phyloP scores from a whole-genome alignment of 495 filamentous ascomycete genomes.

The Penicillium goetzii region DNA sequence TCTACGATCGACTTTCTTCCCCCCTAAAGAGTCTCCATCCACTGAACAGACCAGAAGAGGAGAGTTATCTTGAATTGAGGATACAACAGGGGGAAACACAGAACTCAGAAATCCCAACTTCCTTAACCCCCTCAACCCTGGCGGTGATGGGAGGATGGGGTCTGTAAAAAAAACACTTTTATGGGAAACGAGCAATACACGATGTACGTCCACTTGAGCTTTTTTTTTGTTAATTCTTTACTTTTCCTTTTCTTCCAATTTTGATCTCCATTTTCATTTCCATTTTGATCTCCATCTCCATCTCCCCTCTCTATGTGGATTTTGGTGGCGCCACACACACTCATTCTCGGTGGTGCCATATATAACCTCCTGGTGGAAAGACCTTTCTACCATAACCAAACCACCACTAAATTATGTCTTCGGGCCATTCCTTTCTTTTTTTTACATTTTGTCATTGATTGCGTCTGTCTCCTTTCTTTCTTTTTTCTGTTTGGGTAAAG shows the following conservation, averaged over 20 bases:
- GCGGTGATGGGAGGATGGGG: neutral
- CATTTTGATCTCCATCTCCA: neutral
- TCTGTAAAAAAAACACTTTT: constrained; percentile 5
- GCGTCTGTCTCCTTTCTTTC: neutral
- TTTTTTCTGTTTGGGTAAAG: neutral
- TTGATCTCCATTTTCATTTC: constrained; percentile 8
- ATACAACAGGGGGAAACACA: neutral
- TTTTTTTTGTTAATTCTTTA: constrained; percentile 8
- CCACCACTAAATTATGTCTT: neutral
- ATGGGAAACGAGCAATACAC: constrained; percentile 38
- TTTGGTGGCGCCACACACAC: neutral
- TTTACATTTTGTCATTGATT: neutral
- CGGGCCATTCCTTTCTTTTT: neutral
- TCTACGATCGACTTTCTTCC: neutral
- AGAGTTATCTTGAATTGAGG: neutral
- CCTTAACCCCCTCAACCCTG: neutral
- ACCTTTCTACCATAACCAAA: neutral
- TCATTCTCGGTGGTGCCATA: neutral
- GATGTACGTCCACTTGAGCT: constrained; percentile 27
- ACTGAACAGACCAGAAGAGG: neutral
- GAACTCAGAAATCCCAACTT: neutral
- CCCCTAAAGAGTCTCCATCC: neutral
- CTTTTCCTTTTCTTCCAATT: neutral
- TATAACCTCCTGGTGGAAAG: neutral
- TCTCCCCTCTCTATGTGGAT: neutral